A percentile compares a stretch with the other conserved stretches of the same genome.
These are phyloP conservation scores for Dissophora ornata DNA, from an alignment of 192 early-diverging fungal species.

Conservation along the genomic window DNA sequence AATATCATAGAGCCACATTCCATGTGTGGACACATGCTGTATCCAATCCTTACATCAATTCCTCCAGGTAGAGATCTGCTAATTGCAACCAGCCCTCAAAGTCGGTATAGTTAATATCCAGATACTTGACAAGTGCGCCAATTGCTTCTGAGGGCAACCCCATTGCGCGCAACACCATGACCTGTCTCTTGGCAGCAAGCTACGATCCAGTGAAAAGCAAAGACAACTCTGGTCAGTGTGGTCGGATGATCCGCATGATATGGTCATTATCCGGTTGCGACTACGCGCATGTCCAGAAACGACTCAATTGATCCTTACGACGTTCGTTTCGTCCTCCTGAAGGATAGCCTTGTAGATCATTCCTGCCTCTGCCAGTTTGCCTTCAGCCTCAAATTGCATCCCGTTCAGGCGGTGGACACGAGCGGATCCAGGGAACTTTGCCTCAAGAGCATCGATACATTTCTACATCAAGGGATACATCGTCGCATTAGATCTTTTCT, in stretches of 20 bases:
- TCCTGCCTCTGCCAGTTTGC: slow-evolving; percentile 75
- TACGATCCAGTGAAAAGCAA: slow-evolving; percentile 17
- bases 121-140: slow-evolving; percentile 72
- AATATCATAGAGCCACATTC: too few relatives aligned
- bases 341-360: slow-evolving; percentile 81
- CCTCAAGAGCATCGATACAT: slow-evolving; percentile 70
- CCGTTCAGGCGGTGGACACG: slow-evolving; percentile 81
- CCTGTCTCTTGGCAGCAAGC: slow-evolving; percentile 78
- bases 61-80: slow-evolving; percentile 74
- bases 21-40: too few relatives aligned
- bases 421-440: slow-evolving; percentile 73
- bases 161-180: slow-evolving; percentile 77
- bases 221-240: not conserved
- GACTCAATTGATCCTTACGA: slow-evolving; percentile 61
- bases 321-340: slow-evolving; percentile 81
- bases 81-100: slow-evolving; percentile 93
- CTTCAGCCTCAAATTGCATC: slow-evolving; percentile 82
- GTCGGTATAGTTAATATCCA: slow-evolving; percentile 89
- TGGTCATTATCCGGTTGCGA: too few relatives aligned
- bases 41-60: slow-evolving; percentile 69
- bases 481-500: not conserved
- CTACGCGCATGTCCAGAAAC: too few relatives aligned
- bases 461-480: slow-evolving; percentile 38
- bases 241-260: too few relatives aligned
- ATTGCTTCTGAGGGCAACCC: slow-evolving; percentile 79